A percentile compares a stretch with the other conserved stretches of the same genome.
Conservation (phyloP, 78 protist genomes). For the Dictyostelium capitatum region DNA sequence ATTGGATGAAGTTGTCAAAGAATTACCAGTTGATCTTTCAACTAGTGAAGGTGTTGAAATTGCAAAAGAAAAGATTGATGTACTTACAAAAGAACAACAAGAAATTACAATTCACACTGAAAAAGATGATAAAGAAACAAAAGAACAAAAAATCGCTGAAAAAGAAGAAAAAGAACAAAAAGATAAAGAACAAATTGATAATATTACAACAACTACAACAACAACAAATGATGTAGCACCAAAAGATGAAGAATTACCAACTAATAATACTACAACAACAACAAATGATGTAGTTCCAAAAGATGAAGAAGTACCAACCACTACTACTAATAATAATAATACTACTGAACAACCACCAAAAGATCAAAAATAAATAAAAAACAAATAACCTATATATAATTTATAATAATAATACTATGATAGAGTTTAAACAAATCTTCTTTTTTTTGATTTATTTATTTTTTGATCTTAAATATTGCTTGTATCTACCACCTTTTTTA, state of each 20-base stretch:
- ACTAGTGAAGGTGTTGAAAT: slow-evolving; percentile 32
- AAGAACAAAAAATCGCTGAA: neutral
- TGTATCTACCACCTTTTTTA: slow-evolving; percentile 43
- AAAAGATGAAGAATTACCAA: neutral
- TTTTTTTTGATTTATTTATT: slow-evolving; percentile 57
- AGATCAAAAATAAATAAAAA: too few relatives aligned
- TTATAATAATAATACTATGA: too few relatives aligned
- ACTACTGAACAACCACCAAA: too few relatives aligned
- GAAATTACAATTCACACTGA: slow-evolving; percentile 21
- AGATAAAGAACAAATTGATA: neutral
- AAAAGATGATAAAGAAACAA: neutral
- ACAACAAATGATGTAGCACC: neutral
- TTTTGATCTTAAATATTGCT: slow-evolving; percentile 37
- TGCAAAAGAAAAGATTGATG: slow-evolving; percentile 42
- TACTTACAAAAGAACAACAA: slow-evolving; percentile 21
- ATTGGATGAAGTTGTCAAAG: slow-evolving; percentile 31
- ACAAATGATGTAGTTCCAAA: neutral
- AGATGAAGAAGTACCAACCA: slow-evolving; percentile 2
- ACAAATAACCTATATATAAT: too few relatives aligned
- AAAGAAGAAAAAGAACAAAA: neutral
- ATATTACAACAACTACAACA: neutral
- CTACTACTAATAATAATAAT: too few relatives aligned
- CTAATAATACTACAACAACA: neutral
- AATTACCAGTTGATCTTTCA: slow-evolving; percentile 45
- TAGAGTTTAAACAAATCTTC: too few relatives aligned